Evolutionary conservation across 495 filamentous ascomycete species (phyloP).

Genomic region (Amphirosellinia nigrospora): DNA sequence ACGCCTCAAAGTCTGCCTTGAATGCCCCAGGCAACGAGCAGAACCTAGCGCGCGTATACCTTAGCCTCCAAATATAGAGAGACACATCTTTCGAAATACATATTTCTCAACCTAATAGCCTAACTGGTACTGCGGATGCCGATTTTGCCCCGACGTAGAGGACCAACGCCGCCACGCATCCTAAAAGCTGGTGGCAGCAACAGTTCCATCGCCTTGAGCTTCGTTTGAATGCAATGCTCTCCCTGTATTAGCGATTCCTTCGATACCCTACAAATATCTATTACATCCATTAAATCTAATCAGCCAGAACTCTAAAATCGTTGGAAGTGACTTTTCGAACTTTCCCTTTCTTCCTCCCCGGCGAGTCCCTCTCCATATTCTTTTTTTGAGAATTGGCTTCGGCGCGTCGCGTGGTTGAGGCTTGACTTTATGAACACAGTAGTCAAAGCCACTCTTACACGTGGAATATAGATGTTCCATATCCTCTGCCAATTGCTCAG

Average conservation of each 20-base stretch:
- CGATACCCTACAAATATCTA: too few relatives aligned
- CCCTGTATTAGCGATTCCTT: too few relatives aligned
- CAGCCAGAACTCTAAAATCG: neutral
- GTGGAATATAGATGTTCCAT: neutral
- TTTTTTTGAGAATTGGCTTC: neutral
- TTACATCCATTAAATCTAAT: too few relatives aligned
- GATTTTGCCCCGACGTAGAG: too few relatives aligned
- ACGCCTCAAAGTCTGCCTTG: neutral
- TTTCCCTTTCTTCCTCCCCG: neutral
- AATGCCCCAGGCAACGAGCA: neutral
- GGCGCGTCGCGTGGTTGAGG: neutral
- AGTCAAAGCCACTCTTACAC: neutral
- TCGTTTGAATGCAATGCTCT: too few relatives aligned
- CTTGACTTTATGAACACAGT: neutral
- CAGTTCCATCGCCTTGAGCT: too few relatives aligned
- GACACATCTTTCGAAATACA: too few relatives aligned
- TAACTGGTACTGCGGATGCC: too few relatives aligned
- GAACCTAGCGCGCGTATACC: neutral
- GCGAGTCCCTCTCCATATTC: neutral
- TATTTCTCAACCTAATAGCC: too few relatives aligned
- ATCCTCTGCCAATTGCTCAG: neutral
- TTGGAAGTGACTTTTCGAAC: neutral
- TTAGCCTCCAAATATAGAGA: too few relatives aligned
- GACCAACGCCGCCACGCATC: too few relatives aligned
- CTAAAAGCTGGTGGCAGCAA: too few relatives aligned